These are phyloP conservation scores for Candida endomychidarum DNA, from an alignment of 805 yeast genomes.

Conservation along the genomic window DNA sequence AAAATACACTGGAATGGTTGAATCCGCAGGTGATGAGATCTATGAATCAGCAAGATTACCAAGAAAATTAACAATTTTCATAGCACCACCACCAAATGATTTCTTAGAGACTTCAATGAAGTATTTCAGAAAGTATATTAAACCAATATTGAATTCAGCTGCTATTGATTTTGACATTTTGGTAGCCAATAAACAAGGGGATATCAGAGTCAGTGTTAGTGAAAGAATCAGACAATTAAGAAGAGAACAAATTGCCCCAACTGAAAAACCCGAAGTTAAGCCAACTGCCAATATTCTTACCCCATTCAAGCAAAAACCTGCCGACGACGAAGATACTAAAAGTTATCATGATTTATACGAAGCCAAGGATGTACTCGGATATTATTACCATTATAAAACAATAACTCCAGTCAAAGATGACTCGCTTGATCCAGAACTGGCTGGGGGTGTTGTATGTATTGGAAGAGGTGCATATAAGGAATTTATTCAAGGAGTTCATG, in stretches of 20 bases:
- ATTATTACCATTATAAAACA: conserved; percentile 39
- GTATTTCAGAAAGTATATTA: conserved; percentile 74
- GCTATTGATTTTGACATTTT: conserved; percentile 81
- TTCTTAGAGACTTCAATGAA: conserved; percentile 71
- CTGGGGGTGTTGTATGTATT: conserved; percentile 87
- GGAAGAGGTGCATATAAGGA: conserved; percentile 98
- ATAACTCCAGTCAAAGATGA: conserved; percentile 48
- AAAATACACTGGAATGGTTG: conserved; percentile 63
- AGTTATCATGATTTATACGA: conserved; percentile 34
- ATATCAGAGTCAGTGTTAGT: conserved; percentile 78
- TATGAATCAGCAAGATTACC: conserved; percentile 54
- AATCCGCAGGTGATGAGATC: conserved; percentile 46
- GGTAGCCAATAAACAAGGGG: conserved; percentile 85
- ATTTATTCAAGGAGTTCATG: conserved; percentile 86
- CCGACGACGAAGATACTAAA: conserved; percentile 20
- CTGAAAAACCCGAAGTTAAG: conserved; percentile 10
- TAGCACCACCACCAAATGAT: conserved; percentile 98
- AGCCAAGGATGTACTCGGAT: conserved; percentile 55
- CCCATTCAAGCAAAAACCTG: conserved; percentile 5
- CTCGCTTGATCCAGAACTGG: conserved; percentile 40
- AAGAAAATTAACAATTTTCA: conserved; percentile 74
- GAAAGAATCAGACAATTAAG: conserved; percentile 75
- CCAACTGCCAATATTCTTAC: conserved; percentile 9
- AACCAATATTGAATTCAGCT: conserved; percentile 81
- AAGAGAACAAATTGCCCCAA: conserved; percentile 29